phyloP scores from a whole-genome alignment of 2,329 filamentous ascomycete species.

The Beauveria caledonica region DNA sequence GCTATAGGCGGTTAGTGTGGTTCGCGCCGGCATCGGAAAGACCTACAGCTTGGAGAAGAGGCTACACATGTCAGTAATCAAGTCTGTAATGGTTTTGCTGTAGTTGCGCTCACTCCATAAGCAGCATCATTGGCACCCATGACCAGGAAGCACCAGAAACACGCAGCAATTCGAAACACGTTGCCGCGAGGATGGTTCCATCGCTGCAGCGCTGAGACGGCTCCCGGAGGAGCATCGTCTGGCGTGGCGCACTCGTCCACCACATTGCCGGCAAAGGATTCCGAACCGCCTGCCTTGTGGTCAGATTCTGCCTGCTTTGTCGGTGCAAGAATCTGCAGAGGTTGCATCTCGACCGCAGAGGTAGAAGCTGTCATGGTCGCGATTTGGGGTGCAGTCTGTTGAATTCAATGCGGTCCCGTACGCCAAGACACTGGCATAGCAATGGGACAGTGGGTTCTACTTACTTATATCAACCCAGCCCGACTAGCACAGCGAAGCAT shows the following conservation, averaged over 20 bases:
- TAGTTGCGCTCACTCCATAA: conserved; percentile 40
- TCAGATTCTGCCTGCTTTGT: background rate
- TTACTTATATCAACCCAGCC: background rate
- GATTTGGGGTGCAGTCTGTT: background rate
- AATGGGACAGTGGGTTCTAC: background rate
- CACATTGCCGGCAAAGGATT: background rate
- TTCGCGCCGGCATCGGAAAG: background rate
- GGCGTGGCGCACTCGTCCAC: conserved; percentile 7
- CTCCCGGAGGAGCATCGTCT: background rate
- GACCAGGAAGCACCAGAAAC: conserved; percentile 50
- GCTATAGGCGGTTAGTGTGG: conserved; percentile 11
- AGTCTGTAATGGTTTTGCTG: background rate
- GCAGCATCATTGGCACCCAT: conserved; percentile 52
- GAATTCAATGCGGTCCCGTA: background rate
- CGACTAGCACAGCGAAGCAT: too few species aligned
- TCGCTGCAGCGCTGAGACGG: conserved; percentile 21
- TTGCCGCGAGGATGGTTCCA: conserved; percentile 45
- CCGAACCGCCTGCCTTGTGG: background rate
- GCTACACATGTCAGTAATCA: conserved; percentile 22
- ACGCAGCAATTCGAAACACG: conserved; percentile 38
- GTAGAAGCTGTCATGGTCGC: background rate
- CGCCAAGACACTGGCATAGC: background rate
- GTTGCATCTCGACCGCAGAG: conserved; percentile 3
- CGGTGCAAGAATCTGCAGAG: background rate
- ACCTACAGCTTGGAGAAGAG: conserved; percentile 44